Conservation (phyloP, 371 early-diverging fungal species). For the Smittium culicis region DNA sequence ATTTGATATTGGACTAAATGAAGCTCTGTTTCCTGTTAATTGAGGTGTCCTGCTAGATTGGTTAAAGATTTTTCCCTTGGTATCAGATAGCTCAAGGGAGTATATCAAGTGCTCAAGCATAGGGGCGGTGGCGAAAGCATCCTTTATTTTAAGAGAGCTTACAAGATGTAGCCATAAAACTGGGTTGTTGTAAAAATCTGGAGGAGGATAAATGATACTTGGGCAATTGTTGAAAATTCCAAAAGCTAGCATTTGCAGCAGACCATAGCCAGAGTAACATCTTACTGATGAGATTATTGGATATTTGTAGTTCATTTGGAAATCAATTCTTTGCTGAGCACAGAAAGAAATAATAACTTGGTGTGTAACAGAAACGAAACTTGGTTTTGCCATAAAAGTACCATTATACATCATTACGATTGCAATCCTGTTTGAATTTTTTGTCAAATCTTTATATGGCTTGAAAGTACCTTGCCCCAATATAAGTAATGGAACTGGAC, state of each 20-base stretch:
- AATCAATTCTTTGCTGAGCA: constrained; percentile 62
- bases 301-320: constrained; percentile 45
- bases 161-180: constrained; percentile 50
- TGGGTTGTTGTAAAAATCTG: constrained; percentile 41
- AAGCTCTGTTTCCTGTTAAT: not conserved
- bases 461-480: constrained; percentile 19
- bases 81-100: constrained; percentile 16
- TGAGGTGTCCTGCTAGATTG: not conserved
- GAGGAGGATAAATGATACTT: constrained; percentile 40
- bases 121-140: constrained; percentile 51
- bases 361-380: constrained; percentile 47
- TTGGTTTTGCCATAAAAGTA: constrained; percentile 26
- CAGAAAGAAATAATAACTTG: constrained; percentile 54
- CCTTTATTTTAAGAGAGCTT: constrained; percentile 47
- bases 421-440: constrained; percentile 19
- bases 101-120: constrained; percentile 64
- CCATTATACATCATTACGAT: constrained; percentile 27
- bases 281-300: constrained; percentile 55
- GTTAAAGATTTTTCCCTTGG: not conserved
- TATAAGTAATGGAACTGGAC: constrained; percentile 16
- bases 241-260: constrained; percentile 52
- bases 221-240: constrained; percentile 51
- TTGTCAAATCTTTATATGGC: constrained; percentile 19
- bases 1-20: not conserved
- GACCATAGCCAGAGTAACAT: constrained; percentile 52